Conservation (phyloP, 176 grass and related monocot species). For the Oryza brachyantha region DNA sequence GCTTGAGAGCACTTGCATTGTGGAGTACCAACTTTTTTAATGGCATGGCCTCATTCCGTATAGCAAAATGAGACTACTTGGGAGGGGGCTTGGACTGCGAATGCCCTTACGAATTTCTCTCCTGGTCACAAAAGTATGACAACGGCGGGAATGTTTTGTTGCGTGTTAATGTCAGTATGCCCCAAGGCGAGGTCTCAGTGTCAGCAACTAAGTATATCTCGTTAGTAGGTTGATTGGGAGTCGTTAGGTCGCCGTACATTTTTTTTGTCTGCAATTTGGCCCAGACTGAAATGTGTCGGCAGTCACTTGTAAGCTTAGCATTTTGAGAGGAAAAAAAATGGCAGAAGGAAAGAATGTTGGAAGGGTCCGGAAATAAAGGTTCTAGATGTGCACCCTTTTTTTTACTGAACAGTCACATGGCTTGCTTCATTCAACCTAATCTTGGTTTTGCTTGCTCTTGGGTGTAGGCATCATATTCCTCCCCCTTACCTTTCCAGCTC, state of each 20-base stretch:
- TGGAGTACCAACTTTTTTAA: too few species aligned
- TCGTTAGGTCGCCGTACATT: not conserved
- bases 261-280: not conserved
- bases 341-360: conserved; percentile 10
- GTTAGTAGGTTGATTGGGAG: not conserved
- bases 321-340: not conserved
- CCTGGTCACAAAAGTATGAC: not conserved
- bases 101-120: not conserved
- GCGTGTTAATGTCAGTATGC: too few species aligned
- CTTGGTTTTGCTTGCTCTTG: conserved; percentile 47
- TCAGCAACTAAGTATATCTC: too few species aligned
- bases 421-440: conserved; percentile 31
- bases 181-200: too few species aligned
- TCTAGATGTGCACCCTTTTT: conserved; percentile 23
- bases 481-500: not conserved
- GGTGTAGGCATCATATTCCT: conserved; percentile 62
- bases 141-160: not conserved
- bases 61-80: too few species aligned
- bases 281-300: not conserved
- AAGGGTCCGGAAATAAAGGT: conserved; percentile 34
- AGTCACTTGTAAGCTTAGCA: not conserved
- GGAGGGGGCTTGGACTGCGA: too few species aligned
- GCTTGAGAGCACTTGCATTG: too few species aligned
- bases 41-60: too few species aligned
- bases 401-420: conserved; percentile 38